Percentiles rank a stretch among this genome's conserved stretches.
Conservation (phyloP, 2,329 filamentous ascomycete species). For the Ascochyta viciae-villosae region DNA sequence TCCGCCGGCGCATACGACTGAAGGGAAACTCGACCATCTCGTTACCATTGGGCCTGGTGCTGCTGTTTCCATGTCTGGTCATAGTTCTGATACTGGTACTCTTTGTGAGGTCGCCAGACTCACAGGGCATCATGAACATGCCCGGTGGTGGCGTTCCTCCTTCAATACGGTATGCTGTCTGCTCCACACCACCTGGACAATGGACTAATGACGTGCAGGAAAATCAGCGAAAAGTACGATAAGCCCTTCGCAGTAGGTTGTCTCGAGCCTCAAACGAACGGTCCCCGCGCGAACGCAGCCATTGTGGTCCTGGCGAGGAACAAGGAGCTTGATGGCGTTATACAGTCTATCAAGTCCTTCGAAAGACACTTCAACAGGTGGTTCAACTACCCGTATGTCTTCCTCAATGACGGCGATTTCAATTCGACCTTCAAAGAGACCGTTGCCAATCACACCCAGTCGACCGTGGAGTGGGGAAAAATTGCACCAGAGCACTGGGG, state of each 20-base stretch:
- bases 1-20: conserved; percentile 84
- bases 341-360: conserved; percentile 96
- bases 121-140: conserved; percentile 81
- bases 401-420: conserved; percentile 97
- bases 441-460: conserved; percentile 88
- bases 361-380: conserved; percentile 99
- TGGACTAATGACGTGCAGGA: conserved; percentile 61
- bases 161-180: conserved; percentile 76
- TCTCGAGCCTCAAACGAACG: conserved; percentile 75
- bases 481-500: conserved; percentile 93
- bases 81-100: conserved; percentile 89
- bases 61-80: conserved; percentile 91
- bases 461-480: conserved; percentile 88
- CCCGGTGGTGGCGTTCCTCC: conserved; percentile 87
- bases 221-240: conserved; percentile 96
- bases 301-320: conserved; percentile 96
- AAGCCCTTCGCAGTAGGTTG: conserved; percentile 95
- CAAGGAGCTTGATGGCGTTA: conserved; percentile 93
- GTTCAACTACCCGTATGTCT: conserved; percentile 98
- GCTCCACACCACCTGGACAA: background rate
- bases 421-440: conserved; percentile 91
- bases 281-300: conserved; percentile 87
- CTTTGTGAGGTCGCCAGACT: conserved; percentile 86
- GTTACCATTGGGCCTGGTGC: conserved; percentile 87
- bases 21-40: conserved; percentile 92